A percentile compares a stretch with the other conserved stretches of the same genome.
Conservation (phyloP, 495 filamentous ascomycete species). For the Podospora appendiculata region DNA sequence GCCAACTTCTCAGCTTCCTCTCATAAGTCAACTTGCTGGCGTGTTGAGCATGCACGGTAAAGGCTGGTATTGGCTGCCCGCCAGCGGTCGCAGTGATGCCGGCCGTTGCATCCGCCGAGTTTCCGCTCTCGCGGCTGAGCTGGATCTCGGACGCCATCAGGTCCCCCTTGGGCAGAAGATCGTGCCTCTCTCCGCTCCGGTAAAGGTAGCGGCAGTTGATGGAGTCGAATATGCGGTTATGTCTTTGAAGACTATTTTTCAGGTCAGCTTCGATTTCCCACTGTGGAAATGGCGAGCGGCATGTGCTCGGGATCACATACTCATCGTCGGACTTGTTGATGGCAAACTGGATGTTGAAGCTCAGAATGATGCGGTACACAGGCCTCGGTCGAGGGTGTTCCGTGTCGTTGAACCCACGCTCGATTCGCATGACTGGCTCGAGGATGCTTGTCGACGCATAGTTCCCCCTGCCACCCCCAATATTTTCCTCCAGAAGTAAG, state of each 20-base stretch:
- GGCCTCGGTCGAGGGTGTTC: not conserved
- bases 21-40: constrained; percentile 16
- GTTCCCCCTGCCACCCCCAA: constrained; percentile 7
- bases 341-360: constrained; percentile 11
- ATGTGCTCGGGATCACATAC: not conserved
- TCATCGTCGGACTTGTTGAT: constrained; percentile 6
- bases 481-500: constrained; percentile 9
- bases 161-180: constrained; percentile 12
- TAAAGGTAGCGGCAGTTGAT: constrained; percentile 15
- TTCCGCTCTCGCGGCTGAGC: constrained; percentile 6
- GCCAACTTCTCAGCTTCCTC: constrained; percentile 14
- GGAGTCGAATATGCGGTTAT: constrained; percentile 18
- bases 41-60: constrained; percentile 13
- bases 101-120: constrained; percentile 1
- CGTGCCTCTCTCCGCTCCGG: constrained; percentile 13
- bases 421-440: constrained; percentile 17
- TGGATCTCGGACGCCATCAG: constrained; percentile 6
- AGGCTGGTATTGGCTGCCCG: constrained; percentile 5
- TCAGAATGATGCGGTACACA: constrained; percentile 13
- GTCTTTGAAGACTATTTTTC: constrained; percentile 4
- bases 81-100: constrained; percentile 2
- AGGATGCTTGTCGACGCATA: constrained; percentile 14
- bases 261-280: not conserved
- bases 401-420: constrained; percentile 2
- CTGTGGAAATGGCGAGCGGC: not conserved